Evolutionary conservation across 805 yeast species (phyloP).

Genomic region (Kodamaea hsintzibuensis): DNA sequence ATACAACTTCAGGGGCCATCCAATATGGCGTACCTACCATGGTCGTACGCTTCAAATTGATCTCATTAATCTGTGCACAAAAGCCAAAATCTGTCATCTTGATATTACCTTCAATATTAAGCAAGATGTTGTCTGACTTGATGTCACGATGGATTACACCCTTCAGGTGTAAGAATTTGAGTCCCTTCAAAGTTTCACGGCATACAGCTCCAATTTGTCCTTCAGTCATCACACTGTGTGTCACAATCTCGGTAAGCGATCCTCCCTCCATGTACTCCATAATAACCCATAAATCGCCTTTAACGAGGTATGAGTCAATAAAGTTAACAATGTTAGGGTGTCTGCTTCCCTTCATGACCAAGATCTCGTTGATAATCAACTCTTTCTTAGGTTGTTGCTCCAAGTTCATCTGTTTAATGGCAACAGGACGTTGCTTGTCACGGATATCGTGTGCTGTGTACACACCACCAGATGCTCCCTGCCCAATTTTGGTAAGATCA

Average conservation of each 20-base stretch:
- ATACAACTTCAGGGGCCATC: slow-evolving; percentile 99
- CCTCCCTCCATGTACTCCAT: slow-evolving; percentile 99
- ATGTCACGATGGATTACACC: slow-evolving; percentile 96
- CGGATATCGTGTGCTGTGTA: slow-evolving; percentile 73
- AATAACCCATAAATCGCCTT: slow-evolving; percentile 89
- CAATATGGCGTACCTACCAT: slow-evolving; percentile 99
- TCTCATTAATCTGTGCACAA: slow-evolving; percentile 82
- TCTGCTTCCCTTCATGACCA: slow-evolving; percentile 90
- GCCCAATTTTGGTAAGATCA: slow-evolving; percentile 84
- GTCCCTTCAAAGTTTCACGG: slow-evolving; percentile 83
- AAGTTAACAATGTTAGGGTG: slow-evolving; percentile 94
- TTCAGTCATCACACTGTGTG: slow-evolving; percentile 86
- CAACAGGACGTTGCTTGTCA: slow-evolving; percentile 63
- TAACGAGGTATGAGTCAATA: slow-evolving; percentile 72
- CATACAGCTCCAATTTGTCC: slow-evolving; percentile 95
- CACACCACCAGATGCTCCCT: slow-evolving; percentile 98
- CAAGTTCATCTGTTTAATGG: slow-evolving; percentile 94
- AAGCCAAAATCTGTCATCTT: slow-evolving; percentile 95
- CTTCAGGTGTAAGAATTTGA: slow-evolving; percentile 83
- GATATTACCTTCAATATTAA: slow-evolving; percentile 82
- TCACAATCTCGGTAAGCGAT: slow-evolving; percentile 90
- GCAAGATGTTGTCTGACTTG: slow-evolving; percentile 87
- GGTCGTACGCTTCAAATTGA: slow-evolving; percentile 85
- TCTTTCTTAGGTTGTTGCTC: slow-evolving; percentile 96
- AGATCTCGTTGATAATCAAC: slow-evolving; percentile 87